Evolutionary conservation across 2,329 filamentous ascomycete species (phyloP), one percentile per base, ranked within the genome.

Genomic region (Penicillium sp.): DNA sequence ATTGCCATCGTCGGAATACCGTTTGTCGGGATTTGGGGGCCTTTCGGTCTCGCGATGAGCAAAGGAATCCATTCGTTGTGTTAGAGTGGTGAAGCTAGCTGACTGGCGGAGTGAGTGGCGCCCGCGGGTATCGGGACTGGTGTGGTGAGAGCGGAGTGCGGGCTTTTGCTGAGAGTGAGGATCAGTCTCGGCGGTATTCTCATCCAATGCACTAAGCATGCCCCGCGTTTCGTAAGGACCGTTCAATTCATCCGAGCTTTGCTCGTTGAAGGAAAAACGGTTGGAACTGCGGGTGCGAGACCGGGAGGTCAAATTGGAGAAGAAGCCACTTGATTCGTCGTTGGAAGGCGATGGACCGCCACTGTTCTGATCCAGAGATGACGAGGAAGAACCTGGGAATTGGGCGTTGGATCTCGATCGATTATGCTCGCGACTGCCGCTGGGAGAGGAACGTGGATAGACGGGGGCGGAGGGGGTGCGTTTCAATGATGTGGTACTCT

Each of bases 1-100:
- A 66, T 83, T 85, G 59, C 78, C 80, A 75, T 96, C 90, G 74
- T 94, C 90, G 16, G 90, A 94, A 72, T 87, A 89, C 63, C 90
- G 81, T 76, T 94, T 91, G 39, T 85, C 80, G 60, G 86, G 80
- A 61, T 79, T 81, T 43, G 79, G 75, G 56, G 83, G 77, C 63
- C 83, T 76, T 58, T 76, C 75, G 49, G 68, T 65, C 50, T 80
- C 78, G 40, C 73, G 69, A 57, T 76, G 75, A 48, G 66, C 75
- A 63, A 73, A 78, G 67, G 71, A 74, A 67, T 82, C 82, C 76
- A 83, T 81, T 45, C 77, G 74, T 67, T 79, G 80, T 16, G 70
- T 65, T 64, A 79, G 74, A 61, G 78, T 74, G 44, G 84, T 81
- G 70, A 87, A 88, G 72, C 86, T 89, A 58, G 82, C 80, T 24